Conservation (phyloP, 768 basidiomycete species). For the Psilocybe cyanescens region DNA sequence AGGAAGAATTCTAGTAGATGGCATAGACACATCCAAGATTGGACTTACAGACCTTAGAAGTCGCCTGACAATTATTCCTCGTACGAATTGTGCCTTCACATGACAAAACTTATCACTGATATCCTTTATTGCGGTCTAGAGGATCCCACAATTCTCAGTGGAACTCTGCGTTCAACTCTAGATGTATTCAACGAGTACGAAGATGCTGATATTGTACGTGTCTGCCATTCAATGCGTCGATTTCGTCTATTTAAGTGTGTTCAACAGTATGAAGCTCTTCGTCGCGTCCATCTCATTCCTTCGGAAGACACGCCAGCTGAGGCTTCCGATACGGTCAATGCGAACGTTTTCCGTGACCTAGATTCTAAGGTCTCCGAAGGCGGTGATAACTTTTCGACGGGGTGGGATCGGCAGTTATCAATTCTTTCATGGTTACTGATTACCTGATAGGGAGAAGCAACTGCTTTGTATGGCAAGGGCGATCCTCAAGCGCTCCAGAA, state of each 20-base stretch:
- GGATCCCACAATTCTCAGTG: constrained; percentile 89
- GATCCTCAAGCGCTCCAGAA: constrained; percentile 72
- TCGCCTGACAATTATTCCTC: constrained; percentile 60
- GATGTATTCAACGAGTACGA: constrained; percentile 89
- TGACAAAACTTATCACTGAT: neutral
- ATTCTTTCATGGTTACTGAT: neutral
- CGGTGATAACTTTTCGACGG: constrained; percentile 79
- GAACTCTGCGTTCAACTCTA: constrained; percentile 77
- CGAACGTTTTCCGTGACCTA: constrained; percentile 31
- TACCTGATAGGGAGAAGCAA: constrained; percentile 61
- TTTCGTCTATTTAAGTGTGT: neutral
- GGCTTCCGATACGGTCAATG: constrained; percentile 25
- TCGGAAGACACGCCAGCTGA: constrained; percentile 46
- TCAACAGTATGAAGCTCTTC: constrained; percentile 20
- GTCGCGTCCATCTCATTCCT: constrained; percentile 19
- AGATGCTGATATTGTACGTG: constrained; percentile 77
- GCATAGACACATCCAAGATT: constrained; percentile 76
- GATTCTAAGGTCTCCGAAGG: constrained; percentile 70
- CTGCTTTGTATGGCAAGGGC: constrained; percentile 86
- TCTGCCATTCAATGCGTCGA: constrained; percentile 35
- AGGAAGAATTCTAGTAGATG: constrained; percentile 78
- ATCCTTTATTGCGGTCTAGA: constrained; percentile 44
- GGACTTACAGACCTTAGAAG: constrained; percentile 84
- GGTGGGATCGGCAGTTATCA: constrained; percentile 22
- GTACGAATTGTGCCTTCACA: constrained; percentile 29